A percentile compares a stretch with the other conserved stretches of the same genome.
Evolutionary conservation across 257 asterid species (phyloP).

Genomic region (Asclepias syriaca): DNA sequence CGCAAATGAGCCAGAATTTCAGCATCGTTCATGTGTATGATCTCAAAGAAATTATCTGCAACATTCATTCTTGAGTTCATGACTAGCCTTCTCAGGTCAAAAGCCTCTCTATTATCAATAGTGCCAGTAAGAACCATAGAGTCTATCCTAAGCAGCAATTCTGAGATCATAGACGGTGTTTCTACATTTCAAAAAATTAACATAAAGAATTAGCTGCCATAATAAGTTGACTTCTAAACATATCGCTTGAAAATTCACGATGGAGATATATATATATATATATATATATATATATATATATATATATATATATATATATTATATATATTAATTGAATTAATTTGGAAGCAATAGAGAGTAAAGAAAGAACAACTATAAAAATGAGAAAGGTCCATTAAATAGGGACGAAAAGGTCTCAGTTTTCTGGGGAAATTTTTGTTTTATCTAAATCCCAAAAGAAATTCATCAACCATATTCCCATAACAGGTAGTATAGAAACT

Average conservation of each 20-base stretch:
- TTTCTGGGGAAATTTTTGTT: neutral
- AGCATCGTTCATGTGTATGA: slow-evolving; percentile 39
- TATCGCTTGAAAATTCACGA: neutral
- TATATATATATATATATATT: neutral
- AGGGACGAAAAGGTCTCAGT: neutral
- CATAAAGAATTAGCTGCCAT: neutral
- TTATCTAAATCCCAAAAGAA: neutral
- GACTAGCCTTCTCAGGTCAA: slow-evolving; percentile 55
- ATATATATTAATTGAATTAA: neutral
- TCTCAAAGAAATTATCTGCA: slow-evolving; percentile 40
- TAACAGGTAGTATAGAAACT: neutral
- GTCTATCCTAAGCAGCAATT: slow-evolving; percentile 73
- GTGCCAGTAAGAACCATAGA: slow-evolving; percentile 66
- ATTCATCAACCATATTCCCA: neutral
- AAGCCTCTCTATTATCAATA: slow-evolving; percentile 61
- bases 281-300: neutral
- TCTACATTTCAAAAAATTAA: slow-evolving; percentile 34
- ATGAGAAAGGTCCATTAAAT: neutral
- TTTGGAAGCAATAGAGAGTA: neutral
- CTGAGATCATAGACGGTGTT: slow-evolving; percentile 43
- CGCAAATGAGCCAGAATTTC: slow-evolving; percentile 64
- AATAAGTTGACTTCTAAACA: neutral
- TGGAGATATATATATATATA: neutral
- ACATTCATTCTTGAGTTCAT: slow-evolving; percentile 46
- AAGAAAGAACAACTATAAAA: neutral